phyloP scores from a whole-genome alignment of 1,284 basidiomycete species.

The Tilletia walkeri region DNA sequence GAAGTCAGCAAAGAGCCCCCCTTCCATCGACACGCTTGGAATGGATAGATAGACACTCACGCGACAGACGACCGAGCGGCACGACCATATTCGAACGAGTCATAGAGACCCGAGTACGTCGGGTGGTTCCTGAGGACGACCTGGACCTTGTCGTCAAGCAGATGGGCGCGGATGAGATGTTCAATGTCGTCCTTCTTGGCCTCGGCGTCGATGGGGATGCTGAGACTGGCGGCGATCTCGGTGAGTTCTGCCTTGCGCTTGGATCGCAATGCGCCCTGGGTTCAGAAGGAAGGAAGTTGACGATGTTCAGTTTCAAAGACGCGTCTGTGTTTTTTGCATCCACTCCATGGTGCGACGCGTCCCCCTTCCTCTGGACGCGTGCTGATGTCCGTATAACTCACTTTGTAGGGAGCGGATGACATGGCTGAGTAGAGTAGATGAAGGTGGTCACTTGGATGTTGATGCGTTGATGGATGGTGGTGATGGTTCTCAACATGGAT shows the following conservation, averaged over 20 bases:
- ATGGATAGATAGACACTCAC: slow-evolving; percentile 16
- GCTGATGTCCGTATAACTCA: not conserved
- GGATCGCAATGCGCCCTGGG: slow-evolving; percentile 41
- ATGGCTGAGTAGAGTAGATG: not conserved
- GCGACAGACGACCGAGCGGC: slow-evolving; percentile 34
- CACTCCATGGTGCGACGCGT: not conserved
- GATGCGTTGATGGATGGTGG: not conserved
- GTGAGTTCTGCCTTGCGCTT: slow-evolving; percentile 44
- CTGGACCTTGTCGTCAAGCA: slow-evolving; percentile 30
- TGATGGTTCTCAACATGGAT: not conserved
- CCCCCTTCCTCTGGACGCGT: not conserved
- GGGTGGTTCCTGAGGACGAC: slow-evolving; percentile 27
- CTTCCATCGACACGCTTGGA: not conserved
- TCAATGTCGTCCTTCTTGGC: slow-evolving; percentile 43
- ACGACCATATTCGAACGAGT: slow-evolving; percentile 38
- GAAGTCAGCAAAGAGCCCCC: no score
- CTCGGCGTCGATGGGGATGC: slow-evolving; percentile 30
- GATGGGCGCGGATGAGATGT: slow-evolving; percentile 35
- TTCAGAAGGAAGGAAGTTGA: not conserved
- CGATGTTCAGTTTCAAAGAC: not conserved
- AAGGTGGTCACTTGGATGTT: not conserved
- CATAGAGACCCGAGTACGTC: slow-evolving; percentile 39
- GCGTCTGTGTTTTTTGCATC: not conserved
- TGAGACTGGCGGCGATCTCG: slow-evolving; percentile 42
- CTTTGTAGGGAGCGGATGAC: slow-evolving; percentile 16